Base-by-base conservation (phyloP, 2,329 filamentous ascomycete genomes). In the Didymosphaeria variabile region DNA sequence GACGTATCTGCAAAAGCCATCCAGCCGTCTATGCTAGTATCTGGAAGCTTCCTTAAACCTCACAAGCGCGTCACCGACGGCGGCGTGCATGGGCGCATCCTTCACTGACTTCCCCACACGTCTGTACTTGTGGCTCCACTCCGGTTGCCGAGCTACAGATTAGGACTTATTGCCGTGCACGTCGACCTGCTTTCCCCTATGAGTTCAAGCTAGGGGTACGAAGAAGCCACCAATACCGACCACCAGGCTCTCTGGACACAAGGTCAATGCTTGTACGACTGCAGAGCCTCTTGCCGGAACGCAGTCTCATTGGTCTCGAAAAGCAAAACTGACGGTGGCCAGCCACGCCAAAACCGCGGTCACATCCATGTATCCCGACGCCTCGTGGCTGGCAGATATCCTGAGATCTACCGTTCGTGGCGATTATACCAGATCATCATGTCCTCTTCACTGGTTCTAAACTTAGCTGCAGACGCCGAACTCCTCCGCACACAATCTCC, bases 191-290 rank as follows among this genome's bases (percentile, higher is more conserved):
- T 29, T 45, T 31, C 58, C 58, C 57, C 61, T 57, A 31, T 10
- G 32, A 15, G 29, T 34, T 3, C 46, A 23, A 23, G 19, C 54
- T 13, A 36, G 36, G 29, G 47, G 42, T 46, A 47, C 62, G 45
- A 59, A 17, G 29, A 47, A 62, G 66, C 67, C 66, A 62, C 67
- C 67, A 70, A 71, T 70, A 70, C 68, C 67, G 65, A 60, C 56
- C 46, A 61, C 56, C 58, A 60, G 64, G 67, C 54, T 62, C 56
- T 40, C 49, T 60, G 59, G 42, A 55, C 59, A 64, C 63, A 58
- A 61, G 62, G 62, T 57, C 52, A 38, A 60, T 60, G 63, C 47
- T 63, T 67, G 72, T 70, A 63, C 63, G 26, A 69, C 67, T 17
- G 51, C 36, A 57, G 63, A 62, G 59, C 57, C 68, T 65, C 62